Base-by-base conservation (phyloP, 2,329 filamentous ascomycete genomes). In the Beauveria australis region DNA sequence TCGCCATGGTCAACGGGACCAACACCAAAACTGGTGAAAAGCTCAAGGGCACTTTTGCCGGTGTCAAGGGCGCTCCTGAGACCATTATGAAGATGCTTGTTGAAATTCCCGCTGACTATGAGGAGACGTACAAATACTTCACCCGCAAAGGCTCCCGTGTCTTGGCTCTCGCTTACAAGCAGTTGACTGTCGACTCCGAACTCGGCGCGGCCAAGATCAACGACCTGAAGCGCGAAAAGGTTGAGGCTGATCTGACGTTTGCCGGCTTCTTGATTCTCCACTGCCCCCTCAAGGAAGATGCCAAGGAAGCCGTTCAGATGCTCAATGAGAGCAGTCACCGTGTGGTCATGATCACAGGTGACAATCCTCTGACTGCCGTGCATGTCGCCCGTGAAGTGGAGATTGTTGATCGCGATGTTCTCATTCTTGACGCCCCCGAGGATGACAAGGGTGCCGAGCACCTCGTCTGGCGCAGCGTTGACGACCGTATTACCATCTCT, bases 111-210 rank as follows among this genome's bases (percentile, higher is more conserved):
- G 81, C 85, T 1, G 86, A 96, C 71, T 99, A 99, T 70, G 94
- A 99, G 72, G 94, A 97, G 76, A 99, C 94, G 0, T 99, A 87
- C 83, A 99, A 97, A 75, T 91, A 96, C 77, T 99, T 97, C 70
- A 97, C 93, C 59, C 86, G 94, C 64, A 96, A 95, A 68, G 94
- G 94, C 67, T 95, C 92, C 48, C 89, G 94, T 78, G 94, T 99
- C 16, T 82, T 99, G 43, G 91, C 93, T 53, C 83, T 99, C 47
- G 94, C 89, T 43, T 97, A 95, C 79, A 97, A 97, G 79, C 92
- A 92, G 71, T 81, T 99, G 16, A 88, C 91, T 2, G 79, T 82
- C 3, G 91, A 95, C 48, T 82, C 85, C 43, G 94, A 99, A 71
- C 81, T 97, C 63, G 88, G 91, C 48, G 84, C 91, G 66, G 83